These are phyloP conservation scores for Rutstroemia sp. DNA, from an alignment of 2,329 filamentous ascomycete species.

Conservation along the genomic window DNA sequence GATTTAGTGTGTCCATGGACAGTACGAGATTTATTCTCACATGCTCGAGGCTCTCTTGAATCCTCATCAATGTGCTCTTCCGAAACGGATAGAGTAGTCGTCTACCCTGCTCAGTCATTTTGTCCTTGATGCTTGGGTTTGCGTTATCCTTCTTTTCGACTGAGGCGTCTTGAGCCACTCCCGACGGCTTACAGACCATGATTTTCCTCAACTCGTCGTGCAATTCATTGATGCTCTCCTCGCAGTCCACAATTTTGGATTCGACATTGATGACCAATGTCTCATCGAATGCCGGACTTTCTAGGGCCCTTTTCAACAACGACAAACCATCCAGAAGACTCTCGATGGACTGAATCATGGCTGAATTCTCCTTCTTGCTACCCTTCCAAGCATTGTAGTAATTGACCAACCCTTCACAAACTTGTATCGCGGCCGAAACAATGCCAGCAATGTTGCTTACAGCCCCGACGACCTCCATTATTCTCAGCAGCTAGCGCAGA, in stretches of 20 bases:
- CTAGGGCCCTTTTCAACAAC: background rate
- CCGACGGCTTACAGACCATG: conserved; percentile 1
- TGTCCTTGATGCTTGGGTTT: background rate
- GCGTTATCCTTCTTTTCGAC: background rate
- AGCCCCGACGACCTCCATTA: conserved; percentile 1
- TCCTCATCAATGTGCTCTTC: conserved; percentile 14
- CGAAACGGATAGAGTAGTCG: conserved; percentile 14
- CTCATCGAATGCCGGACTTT: background rate
- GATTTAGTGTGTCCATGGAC: conserved; percentile 9
- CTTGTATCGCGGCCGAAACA: conserved; percentile 4
- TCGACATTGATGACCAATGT: background rate
- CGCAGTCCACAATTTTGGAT: conserved; percentile 1
- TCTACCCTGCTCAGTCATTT: conserved; percentile 9
- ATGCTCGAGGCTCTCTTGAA: conserved; percentile 9
- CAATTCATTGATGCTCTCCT: conserved; percentile 3
- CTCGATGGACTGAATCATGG: conserved; percentile 3
- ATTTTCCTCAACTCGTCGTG: conserved; percentile 2
- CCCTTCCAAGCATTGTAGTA: conserved; percentile 7
- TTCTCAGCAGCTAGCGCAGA: background rate
- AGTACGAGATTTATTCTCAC: conserved; percentile 8
- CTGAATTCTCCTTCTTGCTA: conserved; percentile 3
- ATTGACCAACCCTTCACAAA: conserved; percentile 3
- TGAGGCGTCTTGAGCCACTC: background rate
- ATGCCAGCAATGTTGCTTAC: conserved; percentile 8
- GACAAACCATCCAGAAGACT: background rate